A percentile compares a stretch with the other conserved stretches of the same genome.
These are phyloP conservation scores for Cyamopsis tetragonoloba DNA, from an alignment of 306 rosid species.

Conservation along the genomic window DNA sequence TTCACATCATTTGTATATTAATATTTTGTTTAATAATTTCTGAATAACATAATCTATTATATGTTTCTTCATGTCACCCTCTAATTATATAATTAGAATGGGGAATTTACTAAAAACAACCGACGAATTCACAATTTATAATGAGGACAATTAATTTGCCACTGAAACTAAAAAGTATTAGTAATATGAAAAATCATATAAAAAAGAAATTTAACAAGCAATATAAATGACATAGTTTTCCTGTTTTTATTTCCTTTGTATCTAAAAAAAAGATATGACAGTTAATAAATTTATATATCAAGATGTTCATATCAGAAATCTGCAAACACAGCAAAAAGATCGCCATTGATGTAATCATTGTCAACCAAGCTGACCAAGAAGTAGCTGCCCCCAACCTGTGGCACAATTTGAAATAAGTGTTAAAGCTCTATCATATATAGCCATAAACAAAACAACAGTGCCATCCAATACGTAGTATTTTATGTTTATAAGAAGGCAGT, in stretches of 20 bases:
- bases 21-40: too few relatives aligned
- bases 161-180: not conserved
- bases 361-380: slow-evolving; percentile 98
- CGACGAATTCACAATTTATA: too few relatives aligned
- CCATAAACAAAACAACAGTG: not conserved
- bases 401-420: slow-evolving; percentile 18
- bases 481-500: not conserved
- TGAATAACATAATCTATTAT: too few relatives aligned
- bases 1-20: too few relatives aligned
- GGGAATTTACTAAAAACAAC: too few relatives aligned
- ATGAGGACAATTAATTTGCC: slow-evolving; percentile 15
- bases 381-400: slow-evolving; percentile 68
- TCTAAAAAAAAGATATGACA: too few relatives aligned
- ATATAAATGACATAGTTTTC: not conserved
- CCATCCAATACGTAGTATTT: not conserved
- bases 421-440: not conserved
- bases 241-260: too few relatives aligned
- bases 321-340: slow-evolving; percentile 62
- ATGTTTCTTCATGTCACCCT: too few relatives aligned
- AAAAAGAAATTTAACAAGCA: slow-evolving; percentile 7
- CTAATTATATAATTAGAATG: too few relatives aligned
- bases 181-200: not conserved
- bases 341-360: slow-evolving; percentile 66
- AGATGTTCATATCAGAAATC: slow-evolving; percentile 42
- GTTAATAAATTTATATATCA: not conserved